Base-by-base conservation (phyloP, 495 filamentous ascomycete species). In the Xylaria longipes region DNA sequence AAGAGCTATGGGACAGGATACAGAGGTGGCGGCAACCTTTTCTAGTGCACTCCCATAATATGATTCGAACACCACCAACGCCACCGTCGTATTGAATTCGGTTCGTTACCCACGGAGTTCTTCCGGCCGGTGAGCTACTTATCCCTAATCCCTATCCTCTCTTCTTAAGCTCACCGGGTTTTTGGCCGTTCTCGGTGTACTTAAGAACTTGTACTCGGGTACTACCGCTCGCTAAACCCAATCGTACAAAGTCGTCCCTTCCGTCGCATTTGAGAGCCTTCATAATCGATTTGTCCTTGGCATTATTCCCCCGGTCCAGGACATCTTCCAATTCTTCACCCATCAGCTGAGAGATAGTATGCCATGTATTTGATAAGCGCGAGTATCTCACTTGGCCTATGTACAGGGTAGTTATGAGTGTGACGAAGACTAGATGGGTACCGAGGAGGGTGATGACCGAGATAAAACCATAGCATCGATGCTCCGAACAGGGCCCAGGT, bases 301-400 rank as follows among this genome's bases (percentile, higher is more conserved):
- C 63, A 20, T 50, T 65, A 29, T 52, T 65, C 14, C 63, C 20
- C 63, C 25, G 27, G 43, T 25, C 5, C 5, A 65, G 31, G 17
- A 52, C 27, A 52, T 52, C 63, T 20, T 48, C 43, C 29, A 65
- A 22, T 15, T 65, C 63, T 20, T 65, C 63, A 20, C 63, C 45
- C 9, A 65, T 35, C 15, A 65, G 63, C 45, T 65, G 63, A 35
- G 63, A 45, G 25, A 65, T 29, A 52, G 63, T 31, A 17, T 65
- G 63, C 63, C 63, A 65, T 14, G 63, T 65, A 35, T 65, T 65
- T 2, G 63, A 65, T 48, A 45, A 52, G 43, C 45, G 63, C 17
- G 63, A 65, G 29, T 50, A 65, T 37, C 63, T 65, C 45, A 31
- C 63, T 37, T 65, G 63, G 6, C n/a, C 27, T 7, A 52, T 20